phyloP scores from a whole-genome alignment of 129 eudicot genomes.

The Flaveria robusta region DNA sequence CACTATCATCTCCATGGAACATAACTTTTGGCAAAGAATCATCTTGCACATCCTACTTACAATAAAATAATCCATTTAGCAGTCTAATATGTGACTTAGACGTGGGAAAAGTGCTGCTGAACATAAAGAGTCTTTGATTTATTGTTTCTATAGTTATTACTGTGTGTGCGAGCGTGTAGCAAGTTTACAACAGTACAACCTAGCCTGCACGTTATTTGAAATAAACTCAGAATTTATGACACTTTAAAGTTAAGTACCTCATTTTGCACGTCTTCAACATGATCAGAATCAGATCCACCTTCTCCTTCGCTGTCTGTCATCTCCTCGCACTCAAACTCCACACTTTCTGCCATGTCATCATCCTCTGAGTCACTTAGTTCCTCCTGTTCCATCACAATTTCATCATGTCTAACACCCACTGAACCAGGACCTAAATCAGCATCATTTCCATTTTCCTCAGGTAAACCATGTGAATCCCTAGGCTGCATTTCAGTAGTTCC shows the following conservation, averaged over 20 bases:
- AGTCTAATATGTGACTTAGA: neutral
- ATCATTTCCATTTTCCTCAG: constrained; percentile 32
- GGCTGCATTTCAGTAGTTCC: constrained; percentile 29
- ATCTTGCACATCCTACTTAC: constrained; percentile 46
- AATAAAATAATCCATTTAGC: constrained; percentile 5
- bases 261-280: constrained; percentile 38
- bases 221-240: neutral
- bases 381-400: constrained; percentile 95
- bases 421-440: constrained; percentile 41
- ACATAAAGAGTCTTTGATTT: neutral
- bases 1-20: constrained; percentile 35
- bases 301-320: constrained; percentile 93
- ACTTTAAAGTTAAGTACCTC: constrained; percentile 46
- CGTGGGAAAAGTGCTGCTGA: neutral
- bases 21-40: constrained; percentile 22
- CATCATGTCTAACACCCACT: constrained; percentile 39
- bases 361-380: constrained; percentile 94
- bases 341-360: constrained; percentile 76
- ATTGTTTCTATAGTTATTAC: neutral
- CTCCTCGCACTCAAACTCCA: constrained; percentile 95
- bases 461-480: constrained; percentile 9
- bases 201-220: neutral
- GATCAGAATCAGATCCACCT: constrained; percentile 59
- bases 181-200: neutral
- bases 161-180: neutral